Evolutionary conservation across 2,329 filamentous ascomycete genomes (phyloP).

Genomic region (Diaporthe caulivora): DNA sequence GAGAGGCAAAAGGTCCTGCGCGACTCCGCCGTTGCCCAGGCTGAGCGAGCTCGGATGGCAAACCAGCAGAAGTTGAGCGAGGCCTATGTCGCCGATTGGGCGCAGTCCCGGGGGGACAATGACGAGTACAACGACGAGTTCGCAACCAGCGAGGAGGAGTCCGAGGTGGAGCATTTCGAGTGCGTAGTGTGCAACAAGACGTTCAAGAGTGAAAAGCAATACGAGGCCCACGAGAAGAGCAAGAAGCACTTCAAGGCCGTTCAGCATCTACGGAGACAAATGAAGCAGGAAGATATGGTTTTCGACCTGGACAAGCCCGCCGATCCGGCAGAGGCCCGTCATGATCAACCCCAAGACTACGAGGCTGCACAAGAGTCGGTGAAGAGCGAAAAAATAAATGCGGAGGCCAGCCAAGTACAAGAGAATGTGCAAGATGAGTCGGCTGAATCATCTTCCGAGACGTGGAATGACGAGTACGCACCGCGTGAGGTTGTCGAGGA

Average conservation of each 20-base stretch:
- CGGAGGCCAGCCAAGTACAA: not conserved
- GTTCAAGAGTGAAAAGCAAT: conserved; percentile 94
- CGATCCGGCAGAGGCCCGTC: not conserved
- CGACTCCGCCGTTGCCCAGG: conserved; percentile 85
- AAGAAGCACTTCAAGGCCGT: conserved; percentile 95
- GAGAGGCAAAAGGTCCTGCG: conserved; percentile 84
- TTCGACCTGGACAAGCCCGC: conserved; percentile 58
- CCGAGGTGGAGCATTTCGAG: conserved; percentile 72
- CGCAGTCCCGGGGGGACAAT: conserved; percentile 68
- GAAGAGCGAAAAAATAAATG: not conserved
- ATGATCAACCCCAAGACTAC: not conserved
- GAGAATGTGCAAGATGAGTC: conserved; percentile 27
- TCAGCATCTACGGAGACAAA: conserved; percentile 82
- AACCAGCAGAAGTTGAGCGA: conserved; percentile 80
- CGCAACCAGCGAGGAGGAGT: conserved; percentile 67
- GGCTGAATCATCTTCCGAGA: conserved; percentile 35
- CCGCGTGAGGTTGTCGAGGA: conserved; percentile 56
- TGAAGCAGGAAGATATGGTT: conserved; percentile 82
- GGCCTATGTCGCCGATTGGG: conserved; percentile 81
- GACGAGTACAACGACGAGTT: conserved; percentile 67
- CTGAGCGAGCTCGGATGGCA: conserved; percentile 83
- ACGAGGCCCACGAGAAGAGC: conserved; percentile 91
- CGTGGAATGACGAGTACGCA: conserved; percentile 58
- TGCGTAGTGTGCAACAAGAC: conserved; percentile 83
- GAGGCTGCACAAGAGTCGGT: not conserved